Percentiles rank a stretch among this genome's conserved stretches.
Evolutionary conservation across 345 rosid genomes (phyloP).

Genomic region (Stellera chamaejasme): DNA sequence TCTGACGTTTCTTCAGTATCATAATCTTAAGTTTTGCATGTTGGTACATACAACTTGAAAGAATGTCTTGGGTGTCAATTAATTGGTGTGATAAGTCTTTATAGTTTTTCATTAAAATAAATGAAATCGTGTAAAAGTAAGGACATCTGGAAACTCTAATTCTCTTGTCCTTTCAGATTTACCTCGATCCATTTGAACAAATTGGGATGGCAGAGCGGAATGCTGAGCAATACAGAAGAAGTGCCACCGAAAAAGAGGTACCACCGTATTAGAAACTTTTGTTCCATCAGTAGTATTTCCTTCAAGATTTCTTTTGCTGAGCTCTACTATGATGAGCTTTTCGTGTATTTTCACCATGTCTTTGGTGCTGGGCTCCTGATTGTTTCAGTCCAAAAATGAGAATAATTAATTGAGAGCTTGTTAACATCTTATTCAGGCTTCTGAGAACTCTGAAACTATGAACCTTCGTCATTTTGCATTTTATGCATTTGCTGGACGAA

Average conservation of each 20-base stretch:
- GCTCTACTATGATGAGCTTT: neutral
- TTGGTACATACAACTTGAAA: too few species aligned
- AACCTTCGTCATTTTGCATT: conserved; percentile 87
- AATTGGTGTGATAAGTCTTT: too few species aligned
- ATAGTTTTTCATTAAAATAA: too few species aligned
- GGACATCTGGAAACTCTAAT: too few species aligned
- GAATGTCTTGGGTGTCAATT: too few species aligned
- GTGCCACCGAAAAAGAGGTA: conserved; percentile 90
- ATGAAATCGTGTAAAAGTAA: too few species aligned
- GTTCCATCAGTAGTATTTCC: too few species aligned
- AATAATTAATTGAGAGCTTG: conserved; percentile 2
- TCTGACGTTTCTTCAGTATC: too few species aligned
- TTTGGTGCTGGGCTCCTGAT: neutral
- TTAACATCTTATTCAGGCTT: conserved; percentile 36
- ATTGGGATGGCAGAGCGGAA: conserved; percentile 57
- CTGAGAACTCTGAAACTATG: conserved; percentile 64
- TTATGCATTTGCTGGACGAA: conserved; percentile 82
- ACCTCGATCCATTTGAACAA: conserved; percentile 86
- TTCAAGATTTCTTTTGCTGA: too few species aligned
- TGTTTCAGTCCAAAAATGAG: neutral
- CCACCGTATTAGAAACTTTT: neutral
- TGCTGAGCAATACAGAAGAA: conserved; percentile 83
- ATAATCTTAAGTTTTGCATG: too few species aligned
- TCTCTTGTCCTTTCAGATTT: conserved; percentile 30
- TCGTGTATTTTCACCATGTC: neutral